These are phyloP conservation scores for Aspergillus pseudoglaucus DNA, from an alignment of 2,329 filamentous ascomycete species.

Conservation along the genomic window DNA sequence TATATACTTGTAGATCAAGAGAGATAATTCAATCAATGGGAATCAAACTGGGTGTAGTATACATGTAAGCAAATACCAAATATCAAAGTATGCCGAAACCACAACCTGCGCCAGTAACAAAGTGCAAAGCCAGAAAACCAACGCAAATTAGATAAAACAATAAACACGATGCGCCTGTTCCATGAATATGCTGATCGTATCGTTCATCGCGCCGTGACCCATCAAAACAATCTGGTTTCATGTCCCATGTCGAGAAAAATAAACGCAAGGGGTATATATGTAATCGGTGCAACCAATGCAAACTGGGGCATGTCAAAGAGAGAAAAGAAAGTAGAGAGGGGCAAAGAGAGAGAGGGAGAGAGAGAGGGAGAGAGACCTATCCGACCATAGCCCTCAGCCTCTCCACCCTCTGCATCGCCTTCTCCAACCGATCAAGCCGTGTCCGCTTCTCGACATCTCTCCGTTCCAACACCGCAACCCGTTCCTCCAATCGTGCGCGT, in stretches of 20 bases:
- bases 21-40: no score
- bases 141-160: neutral
- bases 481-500: slow-evolving; percentile 46
- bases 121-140: neutral
- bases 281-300: neutral
- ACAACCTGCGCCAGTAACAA: neutral
- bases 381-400: slow-evolving; percentile 50
- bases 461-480: slow-evolving; percentile 41
- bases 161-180: slow-evolving; percentile 1
- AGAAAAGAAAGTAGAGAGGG: slow-evolving; percentile 1
- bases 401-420: slow-evolving; percentile 52
- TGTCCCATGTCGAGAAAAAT: slow-evolving; percentile 10
- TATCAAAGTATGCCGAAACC: no score
- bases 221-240: slow-evolving; percentile 6
- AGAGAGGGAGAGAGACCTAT: slow-evolving; percentile 7
- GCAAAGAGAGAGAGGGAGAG: slow-evolving; percentile 1
- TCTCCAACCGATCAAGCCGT: slow-evolving; percentile 50
- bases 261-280: slow-evolving; percentile 4
- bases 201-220: slow-evolving; percentile 5
- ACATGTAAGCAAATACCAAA: no score
- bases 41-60: no score
- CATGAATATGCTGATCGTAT: slow-evolving; percentile 6
- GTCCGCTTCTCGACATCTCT: slow-evolving; percentile 46
- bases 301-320: neutral
- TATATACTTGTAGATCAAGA: no score